Percentiles rank a stretch among this genome's conserved stretches.
Evolutionary conservation across 116 monocot species (phyloP).

Genomic region (Zostera marina): DNA sequence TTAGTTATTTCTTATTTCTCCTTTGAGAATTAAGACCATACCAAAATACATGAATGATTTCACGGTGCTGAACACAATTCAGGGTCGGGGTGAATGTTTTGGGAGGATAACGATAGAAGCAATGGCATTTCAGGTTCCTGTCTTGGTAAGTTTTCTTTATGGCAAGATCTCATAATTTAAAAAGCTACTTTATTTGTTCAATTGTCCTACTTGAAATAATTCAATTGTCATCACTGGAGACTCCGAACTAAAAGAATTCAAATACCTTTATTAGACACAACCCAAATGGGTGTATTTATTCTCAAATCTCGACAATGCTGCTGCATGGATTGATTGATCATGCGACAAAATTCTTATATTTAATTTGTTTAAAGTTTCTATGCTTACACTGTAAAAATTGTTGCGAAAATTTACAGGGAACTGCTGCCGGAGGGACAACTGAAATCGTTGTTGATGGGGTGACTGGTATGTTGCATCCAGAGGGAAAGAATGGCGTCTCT

Average conservation of each 20-base stretch:
- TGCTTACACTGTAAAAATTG: background rate
- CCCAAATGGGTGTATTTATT: too few relatives aligned
- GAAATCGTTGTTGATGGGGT: constrained; percentile 75
- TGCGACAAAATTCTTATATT: too few relatives aligned
- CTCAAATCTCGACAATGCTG: too few relatives aligned
- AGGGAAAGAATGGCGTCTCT: constrained; percentile 64
- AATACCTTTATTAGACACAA: too few relatives aligned
- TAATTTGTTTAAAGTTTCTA: background rate
- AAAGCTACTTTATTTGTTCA: too few relatives aligned
- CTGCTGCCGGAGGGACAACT: constrained; percentile 90
- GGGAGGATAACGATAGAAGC: constrained; percentile 99
- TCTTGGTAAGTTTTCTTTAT: constrained; percentile 40
- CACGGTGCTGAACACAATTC: background rate
- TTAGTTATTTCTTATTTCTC: background rate
- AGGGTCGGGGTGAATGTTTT: constrained; percentile 96
- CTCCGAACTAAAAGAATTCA: too few relatives aligned
- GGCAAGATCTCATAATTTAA: background rate
- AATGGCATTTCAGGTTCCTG: constrained; percentile 96
- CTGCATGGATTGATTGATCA: too few relatives aligned
- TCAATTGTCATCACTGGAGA: too few relatives aligned
- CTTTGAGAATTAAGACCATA: background rate
- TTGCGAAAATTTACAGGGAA: constrained; percentile 30
- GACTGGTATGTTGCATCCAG: constrained; percentile 88
- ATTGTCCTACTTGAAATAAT: too few relatives aligned
- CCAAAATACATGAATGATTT: background rate